Conservation (phyloP, 148 eudicot species). For the Camellia sinensis region DNA sequence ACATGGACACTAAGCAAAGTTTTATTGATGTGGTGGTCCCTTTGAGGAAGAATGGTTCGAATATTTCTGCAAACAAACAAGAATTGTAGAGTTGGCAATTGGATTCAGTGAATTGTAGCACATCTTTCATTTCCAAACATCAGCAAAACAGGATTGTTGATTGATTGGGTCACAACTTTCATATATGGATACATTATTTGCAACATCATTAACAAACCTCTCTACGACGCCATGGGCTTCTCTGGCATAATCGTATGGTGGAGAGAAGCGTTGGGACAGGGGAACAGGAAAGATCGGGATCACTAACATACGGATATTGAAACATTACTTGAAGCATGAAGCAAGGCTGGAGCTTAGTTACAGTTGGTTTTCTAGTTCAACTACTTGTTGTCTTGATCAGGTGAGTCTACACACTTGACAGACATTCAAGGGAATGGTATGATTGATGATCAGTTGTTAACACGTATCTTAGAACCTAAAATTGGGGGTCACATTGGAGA, state of each 20-base stretch:
- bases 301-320: neutral
- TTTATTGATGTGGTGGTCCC: neutral
- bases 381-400: neutral
- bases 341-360: neutral
- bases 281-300: too few species aligned
- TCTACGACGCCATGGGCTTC: too few species aligned
- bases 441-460: neutral
- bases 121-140: neutral
- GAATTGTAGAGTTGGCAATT: conserved; percentile 8
- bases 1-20: neutral
- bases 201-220: neutral
- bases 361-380: neutral
- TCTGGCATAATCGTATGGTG: neutral
- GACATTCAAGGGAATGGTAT: neutral
- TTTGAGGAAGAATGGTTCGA: neutral
- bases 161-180: neutral
- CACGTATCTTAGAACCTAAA: neutral
- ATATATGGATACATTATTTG: neutral
- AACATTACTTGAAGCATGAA: neutral
- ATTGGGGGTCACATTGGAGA: neutral
- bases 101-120: neutral
- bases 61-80: conserved; percentile 7
- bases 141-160: neutral
- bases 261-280: neutral
- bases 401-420: neutral